Evolutionary conservation across 306 rosid genomes (phyloP), one percentile per base, ranked within the genome.

Genomic region (Chamaecrista fasciculata): DNA sequence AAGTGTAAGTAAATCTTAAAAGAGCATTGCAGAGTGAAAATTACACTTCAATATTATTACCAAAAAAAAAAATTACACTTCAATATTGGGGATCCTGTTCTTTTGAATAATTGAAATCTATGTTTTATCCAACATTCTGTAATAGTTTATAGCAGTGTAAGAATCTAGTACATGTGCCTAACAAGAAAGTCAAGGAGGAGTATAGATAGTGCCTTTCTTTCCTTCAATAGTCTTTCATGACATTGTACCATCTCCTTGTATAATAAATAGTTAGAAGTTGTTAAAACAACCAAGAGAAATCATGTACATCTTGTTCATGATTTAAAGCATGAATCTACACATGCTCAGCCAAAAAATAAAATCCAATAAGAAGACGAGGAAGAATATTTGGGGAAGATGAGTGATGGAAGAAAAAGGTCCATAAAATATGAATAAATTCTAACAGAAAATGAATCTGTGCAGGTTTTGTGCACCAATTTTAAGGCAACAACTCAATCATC

Each of bases 401-500:
- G 69, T 73, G 64, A 53, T 56, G 66, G 71, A 66, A 81, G n/a
- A 59, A 52, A 79, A 12, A 6, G 36, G 85, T 85, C 83, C 81
- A 52, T 63, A 79, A 81, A 82, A 80, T 84, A 73, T 80, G 73
- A 84, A 82, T 85, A 71, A 84, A 86, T 82, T 87, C 87, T 86
- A 75, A 83, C 95, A 77, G 85, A 82, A 83, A 86, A 84, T 87
- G 95, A 86, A 87, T 89, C 87, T 90, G 79, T 94, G 99, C 99
- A 94, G 99, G 99, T 91, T 87, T 78, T 79, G 42, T 81, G 83
- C 75, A 73, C 81, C 84, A 86, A 83, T 55, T 77, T 83, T 86
- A 91, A 82, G 92, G 94, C 97, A 91, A 94, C 89, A 77, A 85
- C 87, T 81, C 95, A 89, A 91, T 87, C 95, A 85, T 88, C 97